These are phyloP conservation scores for Cymbidium sinense DNA, from an alignment of 106 monocot species.

Conservation along the genomic window DNA sequence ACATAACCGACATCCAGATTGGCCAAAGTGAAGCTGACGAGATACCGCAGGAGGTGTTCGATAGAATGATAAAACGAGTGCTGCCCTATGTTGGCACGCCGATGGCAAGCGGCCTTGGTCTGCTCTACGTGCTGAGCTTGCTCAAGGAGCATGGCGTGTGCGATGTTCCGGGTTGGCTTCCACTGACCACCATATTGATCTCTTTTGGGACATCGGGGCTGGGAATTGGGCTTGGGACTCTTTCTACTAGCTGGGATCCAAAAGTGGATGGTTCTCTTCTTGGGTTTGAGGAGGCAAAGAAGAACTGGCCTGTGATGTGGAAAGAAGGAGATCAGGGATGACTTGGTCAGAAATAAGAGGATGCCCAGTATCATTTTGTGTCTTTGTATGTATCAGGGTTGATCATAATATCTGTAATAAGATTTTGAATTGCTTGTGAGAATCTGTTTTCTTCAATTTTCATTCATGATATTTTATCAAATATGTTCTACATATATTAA, in stretches of 20 bases:
- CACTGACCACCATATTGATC: slow-evolving; percentile 38
- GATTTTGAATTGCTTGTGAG: no score
- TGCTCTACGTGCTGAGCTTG: slow-evolving; percentile 33
- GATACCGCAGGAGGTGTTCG: slow-evolving; percentile 60
- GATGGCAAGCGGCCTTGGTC: slow-evolving; percentile 44
- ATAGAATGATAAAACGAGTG: slow-evolving; percentile 51
- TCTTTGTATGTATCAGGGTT: no score
- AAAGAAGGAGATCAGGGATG: slow-evolving; percentile 27
- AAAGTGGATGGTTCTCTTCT: slow-evolving; percentile 51
- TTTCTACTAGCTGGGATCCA: slow-evolving; percentile 76
- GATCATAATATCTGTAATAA: no score
- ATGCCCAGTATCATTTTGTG: no score
- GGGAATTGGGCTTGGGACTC: slow-evolving; percentile 73
- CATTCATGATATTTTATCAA: no score
- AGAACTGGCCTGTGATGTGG: slow-evolving; percentile 84
- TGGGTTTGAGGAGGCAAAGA: slow-evolving; percentile 48
- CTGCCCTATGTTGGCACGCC: slow-evolving; percentile 46
- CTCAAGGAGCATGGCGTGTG: slow-evolving; percentile 26
- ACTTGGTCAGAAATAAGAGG: background rate
- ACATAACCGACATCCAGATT: background rate
- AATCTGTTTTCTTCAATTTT: no score
- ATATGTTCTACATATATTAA: no score
- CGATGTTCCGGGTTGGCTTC: slow-evolving; percentile 57
- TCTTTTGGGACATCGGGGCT: slow-evolving; percentile 62
- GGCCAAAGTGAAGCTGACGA: slow-evolving; percentile 22